These are phyloP conservation scores for Trichoderma simmonsii DNA, from an alignment of 2,329 filamentous ascomycete genomes.

Conservation along the genomic window DNA sequence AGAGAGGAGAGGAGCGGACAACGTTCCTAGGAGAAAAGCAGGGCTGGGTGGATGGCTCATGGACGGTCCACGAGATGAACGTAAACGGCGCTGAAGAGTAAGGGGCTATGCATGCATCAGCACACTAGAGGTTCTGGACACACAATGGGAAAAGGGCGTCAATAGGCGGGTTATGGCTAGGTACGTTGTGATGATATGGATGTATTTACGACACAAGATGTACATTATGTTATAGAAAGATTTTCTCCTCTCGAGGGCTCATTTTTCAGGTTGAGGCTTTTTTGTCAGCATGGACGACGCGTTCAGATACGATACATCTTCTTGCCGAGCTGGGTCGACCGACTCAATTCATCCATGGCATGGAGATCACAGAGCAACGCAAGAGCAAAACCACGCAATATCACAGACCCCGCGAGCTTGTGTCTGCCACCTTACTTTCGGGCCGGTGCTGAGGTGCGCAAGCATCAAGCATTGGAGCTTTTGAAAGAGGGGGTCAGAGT, in stretches of 20 bases:
- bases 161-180: background rate
- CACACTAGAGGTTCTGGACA: background rate
- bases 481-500: background rate
- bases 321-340: constrained; percentile 37
- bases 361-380: constrained; percentile 60
- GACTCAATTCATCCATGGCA: constrained; percentile 42
- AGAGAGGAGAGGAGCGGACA: constrained; percentile 57
- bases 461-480: constrained; percentile 30
- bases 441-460: constrained; percentile 27
- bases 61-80: constrained; percentile 76
- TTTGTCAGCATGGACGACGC: constrained; percentile 35
- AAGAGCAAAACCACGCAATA: constrained; percentile 44
- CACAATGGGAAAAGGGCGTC: constrained; percentile 6
- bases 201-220: constrained; percentile 25
- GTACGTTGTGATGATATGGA: constrained; percentile 20
- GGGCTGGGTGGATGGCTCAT: constrained; percentile 69
- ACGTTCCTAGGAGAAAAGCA: constrained; percentile 82
- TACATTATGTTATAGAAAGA: constrained; percentile 28
- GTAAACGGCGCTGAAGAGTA: constrained; percentile 43
- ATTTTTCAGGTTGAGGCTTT: background rate
- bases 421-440: constrained; percentile 1
- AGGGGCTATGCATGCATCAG: background rate
- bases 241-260: constrained; percentile 22
- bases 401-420: background rate
- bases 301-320: constrained; percentile 66